phyloP scores from a whole-genome alignment of 2,329 filamentous ascomycete species.

The Talaromyces rugulosus region DNA sequence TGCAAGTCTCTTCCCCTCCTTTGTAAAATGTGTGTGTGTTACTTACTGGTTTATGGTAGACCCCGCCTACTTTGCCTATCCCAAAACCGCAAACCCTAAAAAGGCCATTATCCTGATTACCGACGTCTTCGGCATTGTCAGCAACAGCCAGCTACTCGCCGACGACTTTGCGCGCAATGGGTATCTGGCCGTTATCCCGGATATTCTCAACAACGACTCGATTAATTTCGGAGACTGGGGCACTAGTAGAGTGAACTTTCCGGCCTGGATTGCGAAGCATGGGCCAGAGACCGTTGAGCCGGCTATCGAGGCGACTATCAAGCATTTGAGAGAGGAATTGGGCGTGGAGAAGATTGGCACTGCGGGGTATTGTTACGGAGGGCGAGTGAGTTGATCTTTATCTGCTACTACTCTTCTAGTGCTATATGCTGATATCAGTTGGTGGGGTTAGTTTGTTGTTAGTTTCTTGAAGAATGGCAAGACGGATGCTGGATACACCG shows the following conservation, averaged over 20 bases:
- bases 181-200: constrained; percentile 65
- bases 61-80: constrained; percentile 53
- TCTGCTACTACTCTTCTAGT: neutral
- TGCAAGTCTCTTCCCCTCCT: constrained; percentile 27
- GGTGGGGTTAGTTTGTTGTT: constrained; percentile 55
- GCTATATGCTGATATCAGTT: neutral
- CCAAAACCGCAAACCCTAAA: constrained; percentile 45
- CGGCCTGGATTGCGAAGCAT: constrained; percentile 47
- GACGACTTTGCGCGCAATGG: constrained; percentile 69
- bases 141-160: constrained; percentile 62
- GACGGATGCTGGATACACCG: constrained; percentile 66
- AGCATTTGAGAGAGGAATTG: constrained; percentile 54
- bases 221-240: constrained; percentile 49
- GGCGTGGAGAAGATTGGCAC: constrained; percentile 58
- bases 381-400: constrained; percentile 48
- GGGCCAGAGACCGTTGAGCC: constrained; percentile 52
- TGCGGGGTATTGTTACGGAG: constrained; percentile 73
- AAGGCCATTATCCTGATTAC: constrained; percentile 55
- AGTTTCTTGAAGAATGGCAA: constrained; percentile 61
- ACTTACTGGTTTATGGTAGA: constrained; percentile 32
- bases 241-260: constrained; percentile 47
- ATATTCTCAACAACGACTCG: constrained; percentile 66
- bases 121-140: constrained; percentile 58
- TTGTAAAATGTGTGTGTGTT: neutral
- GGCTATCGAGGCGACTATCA: constrained; percentile 47